Evolutionary conservation across 2,329 filamentous ascomycete genomes (phyloP), one percentile per base, ranked within the genome.

Genomic region (Hypoxylon sp.): DNA sequence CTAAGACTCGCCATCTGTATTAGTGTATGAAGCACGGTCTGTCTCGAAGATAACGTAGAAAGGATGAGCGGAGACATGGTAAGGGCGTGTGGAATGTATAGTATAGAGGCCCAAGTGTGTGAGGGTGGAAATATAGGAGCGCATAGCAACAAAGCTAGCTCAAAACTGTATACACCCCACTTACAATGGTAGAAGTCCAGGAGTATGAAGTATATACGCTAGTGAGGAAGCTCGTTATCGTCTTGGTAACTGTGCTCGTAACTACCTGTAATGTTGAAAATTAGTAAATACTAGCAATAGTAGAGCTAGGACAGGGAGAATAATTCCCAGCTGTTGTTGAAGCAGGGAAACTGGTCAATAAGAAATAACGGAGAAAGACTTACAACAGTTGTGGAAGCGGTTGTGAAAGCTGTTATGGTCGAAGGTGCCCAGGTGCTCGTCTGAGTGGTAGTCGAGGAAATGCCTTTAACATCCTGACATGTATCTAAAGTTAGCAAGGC

Each of bases 171-270:
- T 11, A 32, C 16, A 11, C 30, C 6, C 28, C 32, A 62, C 63
- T 51, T 40, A 62, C 63, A 40, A 52, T 18, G 20, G 22, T 14
- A 30, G 54, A n/a, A 5, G 5, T 20, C 44, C 22, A 45, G 5
- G 12, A 33, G 24, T 20, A 18, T 30, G 58, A 62, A 22, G 46
- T 49, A 16, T 52, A 61, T 30, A 0, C 4, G 18, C 20, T 62
- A 5, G 45, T 51, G 6, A 28, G 52, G 12, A 18, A 61, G 18
- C 33, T 56, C 50, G 45, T 38, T 26, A 66, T 40, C 4, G 64
- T 66, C 48, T 62, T 36, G 3, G 49, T 53, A 12, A 67, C 51
- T 8, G 60, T 67, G 33, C 57, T 56, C 24, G 64, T 67, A 20
- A 64, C 45, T 12, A 54, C 50, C 64, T 67, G 16, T 46, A 5